phyloP scores from a whole-genome alignment of 768 basidiomycete genomes.

The Mycena vitilis region DNA sequence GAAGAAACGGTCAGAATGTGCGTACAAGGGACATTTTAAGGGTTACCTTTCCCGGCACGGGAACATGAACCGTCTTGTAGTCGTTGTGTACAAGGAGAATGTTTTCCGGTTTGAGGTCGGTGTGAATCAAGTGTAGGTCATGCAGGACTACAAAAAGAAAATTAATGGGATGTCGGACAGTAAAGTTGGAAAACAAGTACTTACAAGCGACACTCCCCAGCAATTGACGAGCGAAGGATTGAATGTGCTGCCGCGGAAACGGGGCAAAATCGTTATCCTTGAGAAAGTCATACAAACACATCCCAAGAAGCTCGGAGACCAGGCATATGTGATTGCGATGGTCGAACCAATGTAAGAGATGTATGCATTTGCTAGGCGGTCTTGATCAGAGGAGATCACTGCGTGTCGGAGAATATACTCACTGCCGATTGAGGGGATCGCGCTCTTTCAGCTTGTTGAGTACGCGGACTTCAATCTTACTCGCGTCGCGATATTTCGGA shows the following conservation, averaged over 20 bases:
- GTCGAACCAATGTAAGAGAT: constrained; percentile 94
- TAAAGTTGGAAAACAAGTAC: constrained; percentile 46
- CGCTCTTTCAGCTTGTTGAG: constrained; percentile 90
- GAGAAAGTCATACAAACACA: constrained; percentile 98
- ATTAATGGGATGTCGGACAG: constrained; percentile 32
- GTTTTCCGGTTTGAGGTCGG: constrained; percentile 99
- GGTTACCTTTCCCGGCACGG: constrained; percentile 74
- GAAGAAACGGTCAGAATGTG: constrained; percentile 31
- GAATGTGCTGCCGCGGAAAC: constrained; percentile 96
- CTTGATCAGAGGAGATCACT: constrained; percentile 38
- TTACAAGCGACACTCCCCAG: constrained; percentile 93
- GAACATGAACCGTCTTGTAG: constrained; percentile 69
- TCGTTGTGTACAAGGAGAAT: constrained; percentile 93
- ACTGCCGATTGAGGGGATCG: constrained; percentile 92
- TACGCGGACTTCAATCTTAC: constrained; percentile 97
- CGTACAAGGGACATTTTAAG: constrained; percentile 13
- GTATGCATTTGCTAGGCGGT: constrained; percentile 90
- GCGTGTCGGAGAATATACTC: constrained; percentile 47
- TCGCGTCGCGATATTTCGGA: constrained; percentile 98
- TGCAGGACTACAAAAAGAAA: constrained; percentile 77
- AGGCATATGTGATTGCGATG: constrained; percentile 98
- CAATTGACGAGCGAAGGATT: constrained; percentile 93
- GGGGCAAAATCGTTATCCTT: constrained; percentile 98
- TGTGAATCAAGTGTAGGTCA: constrained; percentile 91
- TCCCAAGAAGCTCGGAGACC: constrained; percentile 94